Evolutionary conservation across 805 yeast species (phyloP), one percentile per base, ranked within the genome.

Genomic region (Barnettozyma salicaria): DNA sequence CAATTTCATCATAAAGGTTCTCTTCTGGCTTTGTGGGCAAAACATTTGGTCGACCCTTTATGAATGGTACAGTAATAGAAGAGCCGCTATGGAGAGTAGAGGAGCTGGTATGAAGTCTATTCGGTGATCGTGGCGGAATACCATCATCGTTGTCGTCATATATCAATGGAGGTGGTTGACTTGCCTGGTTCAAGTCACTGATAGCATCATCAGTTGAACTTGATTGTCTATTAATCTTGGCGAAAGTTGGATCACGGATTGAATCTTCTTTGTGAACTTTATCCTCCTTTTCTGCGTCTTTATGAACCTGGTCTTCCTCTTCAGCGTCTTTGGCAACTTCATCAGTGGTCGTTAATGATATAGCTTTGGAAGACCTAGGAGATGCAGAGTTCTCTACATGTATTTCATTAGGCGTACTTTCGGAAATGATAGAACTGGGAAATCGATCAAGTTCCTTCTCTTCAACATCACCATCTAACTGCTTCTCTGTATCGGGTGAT

Each of bases 1-100:
- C 62, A 13, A 50, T 48, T 14, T 56, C 67, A 32, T 52, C 50
- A 16, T 4, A 10, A 7, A 6, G 12, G 11, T 21, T 17, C 11
- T n/a, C 10, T 27, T 10, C 16, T 6, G 5, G 27, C 8, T 12
- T 10, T 27, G 11, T 4, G 20, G 24, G 13, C 6, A 8, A 25
- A 30, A 12, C 18, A 13, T 22, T 14, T 27, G 17, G 12, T 27
- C 5, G 29, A 27, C 6, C 10, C 20, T 13, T 8, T n/a, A 4
- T 11, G 30, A 13, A 9, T 26, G 16, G 23, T 14, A 26, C 11
- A 18, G 18, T 21, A 21, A 6, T 24, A 19, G 20, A 24, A 12
- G 11, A 22, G 11, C 11, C 11, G 24, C 11, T 9, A 22, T 22
- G 9, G 24, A 22, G 16, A 6, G 22, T 20, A 17, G n/a, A n/a